Percentiles rank a stretch among this genome's conserved stretches.
These are phyloP conservation scores for Paramyrothecium sp. DNA, from an alignment of 2,329 filamentous ascomycete species.

Conservation along the genomic window DNA sequence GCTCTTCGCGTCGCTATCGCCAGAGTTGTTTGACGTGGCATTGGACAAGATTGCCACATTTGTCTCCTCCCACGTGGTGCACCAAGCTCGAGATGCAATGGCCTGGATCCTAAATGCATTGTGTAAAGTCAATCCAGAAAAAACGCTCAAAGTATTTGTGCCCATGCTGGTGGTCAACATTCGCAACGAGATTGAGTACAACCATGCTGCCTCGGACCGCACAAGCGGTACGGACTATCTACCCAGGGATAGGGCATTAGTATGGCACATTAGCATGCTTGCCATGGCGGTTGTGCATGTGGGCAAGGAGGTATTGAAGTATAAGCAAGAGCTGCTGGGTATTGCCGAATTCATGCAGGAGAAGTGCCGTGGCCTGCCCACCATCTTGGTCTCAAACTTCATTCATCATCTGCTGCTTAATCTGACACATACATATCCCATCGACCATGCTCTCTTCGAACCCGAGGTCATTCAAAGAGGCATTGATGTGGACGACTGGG, in stretches of 20 bases:
- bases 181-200: conserved; percentile 94
- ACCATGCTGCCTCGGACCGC: conserved; percentile 90
- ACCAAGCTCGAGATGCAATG: conserved; percentile 96
- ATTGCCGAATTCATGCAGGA: conserved; percentile 97
- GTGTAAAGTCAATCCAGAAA: conserved; percentile 93
- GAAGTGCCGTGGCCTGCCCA: conserved; percentile 88
- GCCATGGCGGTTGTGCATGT: conserved; percentile 99
- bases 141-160: conserved; percentile 85
- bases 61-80: conserved; percentile 89
- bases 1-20: conserved; percentile 84
- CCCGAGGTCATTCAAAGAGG: conserved; percentile 69
- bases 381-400: conserved; percentile 95
- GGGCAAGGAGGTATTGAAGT: conserved; percentile 82
- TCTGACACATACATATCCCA: conserved; percentile 88
- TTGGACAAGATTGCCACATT: conserved; percentile 91
- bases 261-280: conserved; percentile 96
- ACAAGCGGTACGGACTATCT: conserved; percentile 93
- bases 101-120: conserved; percentile 96
- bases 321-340: conserved; percentile 84
- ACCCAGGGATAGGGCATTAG: conserved; percentile 84
- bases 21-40: conserved; percentile 88
- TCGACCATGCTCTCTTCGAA: conserved; percentile 87
- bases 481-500: conserved; percentile 80
- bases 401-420: conserved; percentile 96
- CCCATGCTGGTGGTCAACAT: conserved; percentile 91